phyloP scores from a whole-genome alignment of 2,329 filamentous ascomycete genomes.

The Aspergillus sp. region DNA sequence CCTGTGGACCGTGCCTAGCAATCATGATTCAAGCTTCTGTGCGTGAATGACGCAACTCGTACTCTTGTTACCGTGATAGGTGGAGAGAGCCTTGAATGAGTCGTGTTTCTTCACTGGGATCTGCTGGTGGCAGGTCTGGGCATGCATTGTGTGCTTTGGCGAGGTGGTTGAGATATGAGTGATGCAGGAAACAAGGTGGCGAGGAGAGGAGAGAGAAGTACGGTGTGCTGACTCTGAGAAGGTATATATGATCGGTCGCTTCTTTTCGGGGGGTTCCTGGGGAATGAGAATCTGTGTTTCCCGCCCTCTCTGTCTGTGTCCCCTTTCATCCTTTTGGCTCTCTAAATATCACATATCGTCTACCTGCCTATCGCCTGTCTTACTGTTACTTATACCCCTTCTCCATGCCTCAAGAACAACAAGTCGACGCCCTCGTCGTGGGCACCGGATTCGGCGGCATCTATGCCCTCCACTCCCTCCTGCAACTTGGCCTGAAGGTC shows the following conservation, averaged over 20 bases:
- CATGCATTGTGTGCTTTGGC: too few species aligned
- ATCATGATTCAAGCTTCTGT: neutral
- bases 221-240: too few species aligned
- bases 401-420: conserved; percentile 5
- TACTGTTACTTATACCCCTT: neutral
- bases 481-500: conserved; percentile 35
- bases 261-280: too few species aligned
- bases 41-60: neutral
- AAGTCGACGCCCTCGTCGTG: conserved; percentile 40
- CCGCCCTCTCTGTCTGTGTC: neutral
- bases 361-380: too few species aligned
- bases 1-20: neutral
- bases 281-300: too few species aligned
- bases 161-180: too few species aligned
- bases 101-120: neutral
- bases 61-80: neutral
- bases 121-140: too few species aligned
- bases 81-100: neutral
- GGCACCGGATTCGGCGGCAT: conserved; percentile 42
- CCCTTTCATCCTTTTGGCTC: neutral
- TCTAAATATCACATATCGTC: neutral
- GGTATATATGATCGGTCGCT: too few species aligned
- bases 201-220: too few species aligned
- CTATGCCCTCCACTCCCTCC: conserved; percentile 38
- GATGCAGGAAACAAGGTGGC: too few species aligned